Base-by-base conservation (phyloP, 2,329 filamentous ascomycete species). In the Diaporthe amygdali region DNA sequence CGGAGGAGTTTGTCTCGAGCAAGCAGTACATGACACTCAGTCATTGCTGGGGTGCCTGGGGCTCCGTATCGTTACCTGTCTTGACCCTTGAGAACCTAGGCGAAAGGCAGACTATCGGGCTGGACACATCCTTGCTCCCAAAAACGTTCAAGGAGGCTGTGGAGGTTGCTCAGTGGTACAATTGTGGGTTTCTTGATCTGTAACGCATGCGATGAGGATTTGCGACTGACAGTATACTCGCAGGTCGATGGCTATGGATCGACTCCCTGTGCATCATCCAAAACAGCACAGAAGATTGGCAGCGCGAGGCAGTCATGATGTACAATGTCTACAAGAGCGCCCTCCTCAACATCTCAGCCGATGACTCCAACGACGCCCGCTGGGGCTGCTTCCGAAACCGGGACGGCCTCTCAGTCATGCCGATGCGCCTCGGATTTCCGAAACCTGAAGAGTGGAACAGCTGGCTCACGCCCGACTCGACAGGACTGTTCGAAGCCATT, bases 291-390 rank as follows among this genome's bases (percentile, higher is more conserved):
- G 27, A 51, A 8, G 72, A 74, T n/a, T 74, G 72, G 72, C 49
- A 67, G 17, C 39, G 39, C 5, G 70, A 74, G 63, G 67, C 72
- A 5, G 61, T 70, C n/a, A 67, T 56, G 27, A 74, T 74, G 72
- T 55, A 63, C 37, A 54, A n/a, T 32, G 30, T 72, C 3, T 74
- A 74, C 55, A 61, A 70, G 37, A 54, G 46, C 15, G 63, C 72
- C 1, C 59, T 49, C 25, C 56, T 70, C 2, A 70, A 63, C 22
- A 52, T 70, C 34, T 61, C 68, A 9, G 68, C 68, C 15, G 66
- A 68, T 27, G 66, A 54, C 39, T 44, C 52, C 9, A 44, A 37
- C 9, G 66, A 68, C 39, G 52, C 51, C 52, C 66, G 52, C 51
- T 59, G 39, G 22, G 66, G 66, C 52, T 68, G 39, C 27, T 59